A percentile compares a stretch with the other conserved stretches of the same genome.
These are phyloP conservation scores for Eucalyptus victrix DNA, from an alignment of 345 rosid genomes.

Conservation along the genomic window DNA sequence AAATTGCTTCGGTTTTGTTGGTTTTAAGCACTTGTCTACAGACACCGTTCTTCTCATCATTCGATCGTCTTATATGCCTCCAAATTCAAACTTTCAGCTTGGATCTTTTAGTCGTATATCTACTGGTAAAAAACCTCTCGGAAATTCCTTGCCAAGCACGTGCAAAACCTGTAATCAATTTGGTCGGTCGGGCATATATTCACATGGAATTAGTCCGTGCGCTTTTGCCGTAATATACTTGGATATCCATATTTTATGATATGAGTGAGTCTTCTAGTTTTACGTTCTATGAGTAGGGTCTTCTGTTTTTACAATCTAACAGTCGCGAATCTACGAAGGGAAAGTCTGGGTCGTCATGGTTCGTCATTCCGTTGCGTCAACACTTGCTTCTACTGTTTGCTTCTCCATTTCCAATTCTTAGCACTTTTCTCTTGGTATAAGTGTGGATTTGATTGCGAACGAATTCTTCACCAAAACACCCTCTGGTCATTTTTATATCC, in stretches of 20 bases:
- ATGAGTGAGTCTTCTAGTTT: background rate
- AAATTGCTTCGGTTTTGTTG: background rate
- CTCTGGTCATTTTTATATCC: background rate
- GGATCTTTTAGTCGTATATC: background rate
- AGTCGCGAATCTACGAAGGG: background rate
- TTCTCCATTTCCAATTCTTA: background rate
- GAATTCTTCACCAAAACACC: background rate
- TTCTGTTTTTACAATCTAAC: background rate
- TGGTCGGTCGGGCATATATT: background rate
- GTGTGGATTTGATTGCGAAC: background rate
- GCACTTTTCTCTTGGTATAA: background rate
- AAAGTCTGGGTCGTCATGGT: background rate
- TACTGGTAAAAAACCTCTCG: background rate
- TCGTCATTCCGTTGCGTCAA: background rate
- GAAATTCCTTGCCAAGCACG: background rate
- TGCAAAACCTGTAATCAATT: background rate
- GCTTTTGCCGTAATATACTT: background rate
- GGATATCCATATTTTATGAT: background rate
- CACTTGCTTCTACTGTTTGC: background rate
- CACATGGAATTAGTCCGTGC: background rate
- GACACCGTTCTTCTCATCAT: background rate
- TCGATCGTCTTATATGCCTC: background rate
- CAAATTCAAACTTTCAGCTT: background rate
- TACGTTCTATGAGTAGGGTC: background rate
- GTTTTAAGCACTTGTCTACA: background rate